Conservation (phyloP, 2,329 filamentous ascomycete genomes). For the Penicillium hesseltinei region DNA sequence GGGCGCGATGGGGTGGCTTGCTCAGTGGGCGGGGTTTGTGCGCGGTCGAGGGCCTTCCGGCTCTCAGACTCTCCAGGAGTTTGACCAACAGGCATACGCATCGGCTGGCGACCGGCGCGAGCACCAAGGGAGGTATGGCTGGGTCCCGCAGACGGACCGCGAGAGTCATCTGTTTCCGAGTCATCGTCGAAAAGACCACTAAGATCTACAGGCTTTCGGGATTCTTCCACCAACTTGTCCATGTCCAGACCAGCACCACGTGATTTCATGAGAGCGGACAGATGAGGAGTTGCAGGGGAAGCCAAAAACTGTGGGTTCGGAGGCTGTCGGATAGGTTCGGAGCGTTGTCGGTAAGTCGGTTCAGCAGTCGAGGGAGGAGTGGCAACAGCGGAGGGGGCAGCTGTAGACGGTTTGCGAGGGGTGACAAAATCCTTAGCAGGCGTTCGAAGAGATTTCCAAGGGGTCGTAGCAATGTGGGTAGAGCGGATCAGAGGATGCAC, state of each 20-base stretch:
- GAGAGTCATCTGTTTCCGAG: slow-evolving; percentile 36
- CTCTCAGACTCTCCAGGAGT: slow-evolving; percentile 49
- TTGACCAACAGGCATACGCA: slow-evolving; percentile 57
- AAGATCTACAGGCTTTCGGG: slow-evolving; percentile 45
- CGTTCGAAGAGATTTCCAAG: slow-evolving; percentile 7
- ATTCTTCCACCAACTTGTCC: slow-evolving; percentile 56
- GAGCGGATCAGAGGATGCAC: slow-evolving; percentile 63
- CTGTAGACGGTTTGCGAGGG: slow-evolving; percentile 21
- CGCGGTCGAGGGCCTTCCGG: slow-evolving; percentile 55
- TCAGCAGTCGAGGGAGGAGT: slow-evolving; percentile 23
- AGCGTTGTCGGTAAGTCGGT: slow-evolving; percentile 6
- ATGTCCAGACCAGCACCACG: slow-evolving; percentile 63
- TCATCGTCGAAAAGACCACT: slow-evolving; percentile 41
- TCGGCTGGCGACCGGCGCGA: slow-evolving; percentile 50
- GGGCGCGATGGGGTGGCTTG: slow-evolving; percentile 37
- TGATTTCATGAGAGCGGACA: slow-evolving; percentile 64
- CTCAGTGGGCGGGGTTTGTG: slow-evolving; percentile 43
- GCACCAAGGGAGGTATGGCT: slow-evolving; percentile 17
- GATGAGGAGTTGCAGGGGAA: slow-evolving; percentile 61
- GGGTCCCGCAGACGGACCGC: slow-evolving; percentile 15
- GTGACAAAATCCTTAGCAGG: slow-evolving; percentile 15
- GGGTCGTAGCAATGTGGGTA: slow-evolving; percentile 46
- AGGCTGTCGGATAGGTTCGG: slow-evolving; percentile 22
- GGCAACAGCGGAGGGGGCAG: slow-evolving; percentile 22
- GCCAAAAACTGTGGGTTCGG: slow-evolving; percentile 50